Conservation (phyloP, 257 asterid genomes). For the Echium plantagineum region DNA sequence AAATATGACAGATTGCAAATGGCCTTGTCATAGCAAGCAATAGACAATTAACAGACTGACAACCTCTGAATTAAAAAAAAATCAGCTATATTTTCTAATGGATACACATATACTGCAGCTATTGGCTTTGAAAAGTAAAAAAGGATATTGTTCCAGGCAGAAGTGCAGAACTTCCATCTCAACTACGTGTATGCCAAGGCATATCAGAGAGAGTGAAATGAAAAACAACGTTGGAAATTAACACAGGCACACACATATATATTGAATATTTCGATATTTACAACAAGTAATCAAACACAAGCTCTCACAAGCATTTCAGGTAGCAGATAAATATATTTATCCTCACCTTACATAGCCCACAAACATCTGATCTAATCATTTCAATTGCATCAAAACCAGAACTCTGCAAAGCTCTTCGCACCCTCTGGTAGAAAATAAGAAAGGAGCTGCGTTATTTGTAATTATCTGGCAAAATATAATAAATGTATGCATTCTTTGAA, state of each 20-base stretch:
- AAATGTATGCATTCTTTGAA: not conserved
- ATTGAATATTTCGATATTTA: not conserved
- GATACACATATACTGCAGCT: not conserved
- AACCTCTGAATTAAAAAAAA: not conserved
- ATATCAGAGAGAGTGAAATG: not conserved
- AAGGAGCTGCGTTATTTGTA: constrained; percentile 9
- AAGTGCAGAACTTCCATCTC: not conserved
- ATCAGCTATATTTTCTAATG: not conserved
- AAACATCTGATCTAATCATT: constrained; percentile 48
- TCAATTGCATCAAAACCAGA: constrained; percentile 52
- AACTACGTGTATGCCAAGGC: not conserved
- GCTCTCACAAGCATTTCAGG: not conserved
- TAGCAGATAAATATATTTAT: constrained; percentile 5
- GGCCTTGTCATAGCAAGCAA: not conserved
- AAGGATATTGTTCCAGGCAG: not conserved
- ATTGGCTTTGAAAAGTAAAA: too few species aligned
- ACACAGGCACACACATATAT: not conserved
- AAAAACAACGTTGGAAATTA: not conserved
- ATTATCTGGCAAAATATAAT: not conserved
- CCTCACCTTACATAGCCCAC: constrained; percentile 71
- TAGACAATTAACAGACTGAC: not conserved
- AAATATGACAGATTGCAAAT: not conserved
- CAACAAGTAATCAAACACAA: not conserved
- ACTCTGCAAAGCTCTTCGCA: constrained; percentile 66
- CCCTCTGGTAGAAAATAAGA: constrained; percentile 49